Percentiles rank a stretch among this genome's conserved stretches.
Evolutionary conservation across 2,329 filamentous ascomycete species (phyloP).

Genomic region (Diplodia corticola): DNA sequence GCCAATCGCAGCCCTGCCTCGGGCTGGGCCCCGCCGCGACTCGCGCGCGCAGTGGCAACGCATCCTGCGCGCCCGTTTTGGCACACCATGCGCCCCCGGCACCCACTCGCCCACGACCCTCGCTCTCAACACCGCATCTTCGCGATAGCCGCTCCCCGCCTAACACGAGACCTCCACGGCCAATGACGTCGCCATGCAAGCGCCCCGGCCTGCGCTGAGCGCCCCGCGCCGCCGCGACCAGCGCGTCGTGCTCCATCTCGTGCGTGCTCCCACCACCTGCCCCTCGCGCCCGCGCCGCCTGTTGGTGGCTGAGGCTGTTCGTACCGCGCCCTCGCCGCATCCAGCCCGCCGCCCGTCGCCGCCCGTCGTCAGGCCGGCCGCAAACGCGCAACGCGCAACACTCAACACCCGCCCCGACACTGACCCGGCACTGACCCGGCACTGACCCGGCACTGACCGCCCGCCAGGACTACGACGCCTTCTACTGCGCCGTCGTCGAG

Average conservation of each 20-base stretch:
- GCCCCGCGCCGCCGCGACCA: conserved; percentile 12
- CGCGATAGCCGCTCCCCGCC: conserved; percentile 4
- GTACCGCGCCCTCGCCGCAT: too few relatives aligned
- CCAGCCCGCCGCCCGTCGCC: too few relatives aligned
- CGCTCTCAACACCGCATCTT: conserved; percentile 16
- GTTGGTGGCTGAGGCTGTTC: conserved; percentile 14
- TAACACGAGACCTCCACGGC: conserved; percentile 1
- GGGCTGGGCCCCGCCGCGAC: conserved; percentile 4
- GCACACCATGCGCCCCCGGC: conserved; percentile 2
- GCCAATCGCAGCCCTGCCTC: conserved; percentile 16
- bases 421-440: too few relatives aligned
- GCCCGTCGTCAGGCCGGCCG: background rate
- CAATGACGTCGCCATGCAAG: conserved; percentile 15
- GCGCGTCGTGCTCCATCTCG: conserved; percentile 16
- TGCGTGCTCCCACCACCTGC: conserved; percentile 1
- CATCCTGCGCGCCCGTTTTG: conserved; percentile 21
- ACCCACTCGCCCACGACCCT: background rate
- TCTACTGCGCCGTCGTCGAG: conserved; percentile 91
- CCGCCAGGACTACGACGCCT: conserved; percentile 68
- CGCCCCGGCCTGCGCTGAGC: background rate
- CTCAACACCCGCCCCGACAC: too few relatives aligned
- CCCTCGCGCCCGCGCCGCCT: too few relatives aligned
- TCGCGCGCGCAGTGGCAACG: conserved; percentile 17
- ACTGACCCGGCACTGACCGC: conserved; percentile 12
- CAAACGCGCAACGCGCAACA: conserved; percentile 16